Percentiles rank a stretch among this genome's conserved stretches.
These are phyloP conservation scores for Botrytis fabae DNA, from an alignment of 2,329 filamentous ascomycete genomes.

Conservation along the genomic window DNA sequence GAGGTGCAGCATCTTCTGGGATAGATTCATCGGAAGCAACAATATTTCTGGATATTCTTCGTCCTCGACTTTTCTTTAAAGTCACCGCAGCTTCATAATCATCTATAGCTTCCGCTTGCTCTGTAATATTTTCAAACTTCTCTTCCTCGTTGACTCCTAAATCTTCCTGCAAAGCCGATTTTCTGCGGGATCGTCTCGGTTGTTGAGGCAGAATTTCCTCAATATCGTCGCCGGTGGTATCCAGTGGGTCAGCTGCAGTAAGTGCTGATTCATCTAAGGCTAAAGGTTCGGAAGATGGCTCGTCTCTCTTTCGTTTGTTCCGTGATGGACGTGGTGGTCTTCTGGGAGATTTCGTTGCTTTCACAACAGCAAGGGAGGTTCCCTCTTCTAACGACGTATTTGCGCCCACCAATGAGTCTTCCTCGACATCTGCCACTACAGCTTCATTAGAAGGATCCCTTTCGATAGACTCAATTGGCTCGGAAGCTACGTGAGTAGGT, in stretches of 20 bases:
- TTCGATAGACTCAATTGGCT: constrained; percentile 16
- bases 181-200: constrained; percentile 9
- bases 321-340: constrained; percentile 22
- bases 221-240: neutral
- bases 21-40: constrained; percentile 43
- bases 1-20: constrained; percentile 41
- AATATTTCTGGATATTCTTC: constrained; percentile 34
- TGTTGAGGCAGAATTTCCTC: neutral
- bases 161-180: neutral
- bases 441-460: neutral
- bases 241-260: neutral
- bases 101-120: constrained; percentile 38
- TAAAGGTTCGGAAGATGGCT: constrained; percentile 15
- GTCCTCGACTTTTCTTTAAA: constrained; percentile 44
- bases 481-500: neutral
- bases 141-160: neutral
- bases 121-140: constrained; percentile 9
- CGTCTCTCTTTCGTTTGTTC: constrained; percentile 34
- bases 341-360: neutral
- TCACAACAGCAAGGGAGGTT: neutral
- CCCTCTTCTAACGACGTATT: neutral
- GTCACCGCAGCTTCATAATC: constrained; percentile 42
- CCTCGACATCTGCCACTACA: neutral
- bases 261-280: neutral
- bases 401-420: neutral